phyloP scores from a whole-genome alignment of 768 basidiomycete genomes.

The Rubroboletus satanas region DNA sequence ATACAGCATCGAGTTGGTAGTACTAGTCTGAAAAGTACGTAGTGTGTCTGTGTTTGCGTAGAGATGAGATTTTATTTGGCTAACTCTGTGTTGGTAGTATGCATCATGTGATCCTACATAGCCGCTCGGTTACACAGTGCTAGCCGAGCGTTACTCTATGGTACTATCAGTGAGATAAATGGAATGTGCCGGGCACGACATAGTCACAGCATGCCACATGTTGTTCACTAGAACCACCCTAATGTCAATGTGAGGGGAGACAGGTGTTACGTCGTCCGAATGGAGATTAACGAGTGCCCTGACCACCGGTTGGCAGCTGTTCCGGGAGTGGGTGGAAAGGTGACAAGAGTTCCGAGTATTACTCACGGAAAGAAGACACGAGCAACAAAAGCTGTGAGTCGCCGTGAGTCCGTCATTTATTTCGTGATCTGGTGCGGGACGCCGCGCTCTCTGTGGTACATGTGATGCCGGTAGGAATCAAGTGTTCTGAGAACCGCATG shows the following conservation, averaged over 20 bases:
- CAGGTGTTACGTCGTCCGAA: constrained; percentile 3
- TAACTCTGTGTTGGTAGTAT: neutral
- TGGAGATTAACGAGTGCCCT: constrained; percentile 2
- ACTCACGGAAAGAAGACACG: neutral
- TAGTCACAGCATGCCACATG: neutral
- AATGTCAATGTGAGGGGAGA: constrained; percentile 3
- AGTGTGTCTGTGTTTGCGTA: neutral
- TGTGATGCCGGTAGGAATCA: constrained; percentile 7
- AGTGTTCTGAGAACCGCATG: constrained; percentile 2
- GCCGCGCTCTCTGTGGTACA: neutral
- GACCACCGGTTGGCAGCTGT: neutral
- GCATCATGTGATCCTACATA: neutral
- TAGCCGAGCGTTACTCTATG: neutral
- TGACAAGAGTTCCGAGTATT: neutral
- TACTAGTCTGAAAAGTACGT: neutral
- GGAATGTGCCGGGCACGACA: neutral
- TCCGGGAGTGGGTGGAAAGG: neutral
- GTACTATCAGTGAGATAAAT: constrained; percentile 3
- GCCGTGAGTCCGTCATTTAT: neutral
- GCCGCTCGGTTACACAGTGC: neutral
- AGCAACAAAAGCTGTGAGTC: neutral
- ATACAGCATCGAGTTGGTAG: neutral
- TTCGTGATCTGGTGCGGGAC: neutral
- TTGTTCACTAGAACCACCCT: neutral
- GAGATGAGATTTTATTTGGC: too few relatives aligned